Evolutionary conservation across 106 monocot genomes (phyloP).

Genomic region (Dioscorea alata): DNA sequence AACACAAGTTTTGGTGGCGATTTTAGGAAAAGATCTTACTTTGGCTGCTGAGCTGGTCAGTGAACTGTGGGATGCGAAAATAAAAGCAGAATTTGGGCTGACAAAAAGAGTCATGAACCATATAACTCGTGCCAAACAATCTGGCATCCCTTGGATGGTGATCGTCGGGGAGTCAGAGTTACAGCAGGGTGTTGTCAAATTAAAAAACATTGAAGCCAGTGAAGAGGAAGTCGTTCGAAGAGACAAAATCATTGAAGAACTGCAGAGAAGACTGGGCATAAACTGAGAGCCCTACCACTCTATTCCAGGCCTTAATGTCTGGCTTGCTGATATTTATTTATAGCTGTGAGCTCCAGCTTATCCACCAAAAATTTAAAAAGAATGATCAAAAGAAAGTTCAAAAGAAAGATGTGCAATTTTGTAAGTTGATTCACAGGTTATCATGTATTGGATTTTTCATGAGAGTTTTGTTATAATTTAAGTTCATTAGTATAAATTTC

Average conservation of each 20-base stretch:
- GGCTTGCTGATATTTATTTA: too few species aligned
- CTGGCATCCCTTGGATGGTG: conserved; percentile 79
- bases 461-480: too few species aligned
- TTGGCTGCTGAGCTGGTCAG: conserved; percentile 66
- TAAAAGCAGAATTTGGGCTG: conserved; percentile 73
- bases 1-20: conserved; percentile 86
- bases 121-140: conserved; percentile 51
- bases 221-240: conserved; percentile 51
- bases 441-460: too few species aligned
- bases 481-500: too few species aligned
- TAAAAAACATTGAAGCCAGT: conserved; percentile 69
- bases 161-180: conserved; percentile 68
- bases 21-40: conserved; percentile 64
- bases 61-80: conserved; percentile 72
- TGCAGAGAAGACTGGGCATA: conserved; percentile 28
- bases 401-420: too few species aligned
- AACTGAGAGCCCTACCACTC: too few species aligned
- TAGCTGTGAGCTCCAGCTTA: too few species aligned
- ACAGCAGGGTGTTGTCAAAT: conserved; percentile 45
- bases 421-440: too few species aligned
- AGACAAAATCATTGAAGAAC: conserved; percentile 46
- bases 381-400: too few species aligned
- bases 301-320: too few species aligned
- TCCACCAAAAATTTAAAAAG: too few species aligned
- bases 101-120: conserved; percentile 75